Conservation (phyloP, 148 eudicot genomes). For the Arbutus unedo region DNA sequence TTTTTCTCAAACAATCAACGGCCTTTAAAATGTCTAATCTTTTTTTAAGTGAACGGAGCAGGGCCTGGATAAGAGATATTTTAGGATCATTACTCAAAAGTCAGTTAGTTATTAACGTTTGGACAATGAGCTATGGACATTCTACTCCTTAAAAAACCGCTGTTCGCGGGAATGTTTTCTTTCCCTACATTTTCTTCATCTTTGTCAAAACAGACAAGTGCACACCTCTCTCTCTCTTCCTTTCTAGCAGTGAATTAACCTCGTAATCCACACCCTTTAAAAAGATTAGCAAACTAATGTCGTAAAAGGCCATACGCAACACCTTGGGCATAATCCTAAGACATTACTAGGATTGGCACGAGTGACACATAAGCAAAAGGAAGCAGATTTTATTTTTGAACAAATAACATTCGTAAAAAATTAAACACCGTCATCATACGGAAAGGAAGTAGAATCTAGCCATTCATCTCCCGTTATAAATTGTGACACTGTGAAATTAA, state of each 20-base stretch:
- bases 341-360: not conserved
- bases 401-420: not conserved
- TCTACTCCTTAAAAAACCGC: not conserved
- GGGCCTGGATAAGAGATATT: constrained; percentile 43
- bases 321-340: not conserved
- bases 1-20: not conserved
- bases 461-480: constrained; percentile 81
- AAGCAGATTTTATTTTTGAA: not conserved
- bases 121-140: constrained; percentile 1
- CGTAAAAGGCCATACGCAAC: not conserved
- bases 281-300: not conserved
- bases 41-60: constrained; percentile 6
- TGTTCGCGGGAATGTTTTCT: not conserved
- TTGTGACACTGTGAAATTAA: constrained; percentile 67
- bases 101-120: constrained; percentile 6
- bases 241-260: too few species aligned
- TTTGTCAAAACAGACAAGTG: not conserved
- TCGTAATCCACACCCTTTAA: not conserved
- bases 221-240: not conserved
- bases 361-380: not conserved
- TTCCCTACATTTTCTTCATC: not conserved
- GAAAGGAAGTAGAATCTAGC: constrained; percentile 87
- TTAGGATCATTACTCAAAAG: constrained; percentile 22
- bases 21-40: constrained; percentile 19
- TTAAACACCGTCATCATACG: constrained; percentile 72